Evolutionary conservation across 2,329 filamentous ascomycete species (phyloP).

Genomic region (Fusarium succisae): DNA sequence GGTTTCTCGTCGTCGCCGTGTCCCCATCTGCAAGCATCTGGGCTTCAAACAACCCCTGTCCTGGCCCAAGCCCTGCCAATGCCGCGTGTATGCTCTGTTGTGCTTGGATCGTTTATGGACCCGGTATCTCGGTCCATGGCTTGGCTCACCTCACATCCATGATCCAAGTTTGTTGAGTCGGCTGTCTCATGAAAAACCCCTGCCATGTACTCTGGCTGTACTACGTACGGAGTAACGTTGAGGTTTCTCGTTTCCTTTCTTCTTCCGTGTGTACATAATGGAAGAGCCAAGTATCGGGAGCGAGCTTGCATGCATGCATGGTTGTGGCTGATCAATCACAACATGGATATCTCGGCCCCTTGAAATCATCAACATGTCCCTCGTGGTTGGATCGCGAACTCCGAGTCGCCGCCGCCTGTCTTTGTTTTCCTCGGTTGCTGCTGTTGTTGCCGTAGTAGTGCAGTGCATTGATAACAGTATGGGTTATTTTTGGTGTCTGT

Average conservation of each 20-base stretch:
- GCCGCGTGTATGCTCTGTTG: constrained; percentile 23
- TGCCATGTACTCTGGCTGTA: background rate
- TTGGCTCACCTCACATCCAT: constrained; percentile 23
- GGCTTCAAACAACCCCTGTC: constrained; percentile 10
- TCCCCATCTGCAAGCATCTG: constrained; percentile 25
- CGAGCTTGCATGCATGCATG: constrained; percentile 4
- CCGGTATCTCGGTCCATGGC: constrained; percentile 24
- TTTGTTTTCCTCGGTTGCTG: constrained; percentile 16
- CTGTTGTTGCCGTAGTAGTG: background rate
- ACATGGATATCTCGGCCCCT: constrained; percentile 19
- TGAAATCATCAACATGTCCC: constrained; percentile 14
- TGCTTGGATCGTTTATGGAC: constrained; percentile 32
- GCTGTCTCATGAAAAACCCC: background rate
- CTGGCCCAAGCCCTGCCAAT: constrained; percentile 20
- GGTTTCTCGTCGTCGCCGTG: constrained; percentile 15
- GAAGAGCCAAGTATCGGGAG: constrained; percentile 21
- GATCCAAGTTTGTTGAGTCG: constrained; percentile 23
- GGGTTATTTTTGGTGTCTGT: constrained; percentile 11
- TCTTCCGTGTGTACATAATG: background rate
- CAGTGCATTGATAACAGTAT: background rate
- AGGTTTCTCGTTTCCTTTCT: background rate
- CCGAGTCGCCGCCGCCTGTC: constrained; percentile 26
- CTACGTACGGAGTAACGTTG: background rate
- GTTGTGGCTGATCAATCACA: constrained; percentile 10
- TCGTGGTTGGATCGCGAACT: constrained; percentile 25